Evolutionary conservation across 257 asterid genomes (phyloP), one percentile per base, ranked within the genome.

Genomic region (Knoxia roxburghii): DNA sequence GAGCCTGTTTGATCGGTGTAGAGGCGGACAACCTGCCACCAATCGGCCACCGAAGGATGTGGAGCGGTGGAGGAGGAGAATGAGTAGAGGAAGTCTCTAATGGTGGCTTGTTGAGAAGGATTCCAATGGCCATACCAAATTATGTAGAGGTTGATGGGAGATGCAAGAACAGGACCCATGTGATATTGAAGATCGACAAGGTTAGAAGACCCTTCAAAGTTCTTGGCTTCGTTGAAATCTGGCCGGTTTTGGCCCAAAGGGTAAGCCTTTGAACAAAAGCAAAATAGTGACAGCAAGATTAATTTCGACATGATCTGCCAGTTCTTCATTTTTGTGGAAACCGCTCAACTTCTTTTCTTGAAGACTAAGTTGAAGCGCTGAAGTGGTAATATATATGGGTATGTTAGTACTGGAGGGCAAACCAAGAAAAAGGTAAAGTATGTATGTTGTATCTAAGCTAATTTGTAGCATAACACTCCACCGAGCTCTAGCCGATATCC

Each of bases 41-140:
- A 89, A 48, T 87, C 89, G 14, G 89, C 67, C 18, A 87, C 89
- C 0, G 89, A 87, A 35, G 96, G 96, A 39, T 14, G 69, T 2
- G 84, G 86, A 0, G 85, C 77, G 1, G 71, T 20, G 48, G 48
- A n/a, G 45, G 87, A 70, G 6, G 95, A 85, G 77, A 87, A 18
- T 0, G 93, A 85, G 46, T 6, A 9, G 62, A 89, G 71, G 72
- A 89, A 89, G 73, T 87, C 95, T 30, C 83, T 77, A 4, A 89
- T 82, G 76, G 89, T 85, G 75, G 87, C 72, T 67, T 85, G 86
- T 26, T 87, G 89, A 14, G 66, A 49, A 37, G 87, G 82, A 29
- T 79, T 75, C 95, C 96, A 89, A 27, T 68, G 46, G 23, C 95
- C 96, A 61, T 89, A 87, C 96, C 95, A 89, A 51, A 89, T 81